Evolutionary conservation across 305 asterid genomes (phyloP).

Genomic region (Stenogyne calaminthoides): DNA sequence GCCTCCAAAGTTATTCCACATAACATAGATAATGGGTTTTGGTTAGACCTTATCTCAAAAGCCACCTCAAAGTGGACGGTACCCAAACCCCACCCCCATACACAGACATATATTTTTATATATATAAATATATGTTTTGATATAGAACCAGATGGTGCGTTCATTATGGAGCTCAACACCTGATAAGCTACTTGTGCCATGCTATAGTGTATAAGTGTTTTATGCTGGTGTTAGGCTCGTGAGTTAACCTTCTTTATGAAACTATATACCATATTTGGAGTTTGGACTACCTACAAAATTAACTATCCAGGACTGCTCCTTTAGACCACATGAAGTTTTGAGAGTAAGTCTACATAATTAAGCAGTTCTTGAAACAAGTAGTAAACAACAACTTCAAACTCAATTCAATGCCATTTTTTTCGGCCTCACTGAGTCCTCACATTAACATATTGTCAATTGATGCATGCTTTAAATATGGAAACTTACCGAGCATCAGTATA

Average conservation of each 20-base stretch:
- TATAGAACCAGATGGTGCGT: too few species aligned
- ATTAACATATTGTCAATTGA: neutral
- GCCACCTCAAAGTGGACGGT: neutral
- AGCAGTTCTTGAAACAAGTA: neutral
- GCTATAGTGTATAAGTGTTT: too few species aligned
- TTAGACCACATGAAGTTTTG: neutral
- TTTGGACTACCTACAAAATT: neutral
- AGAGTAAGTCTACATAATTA: neutral
- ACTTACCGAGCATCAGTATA: conserved; percentile 85
- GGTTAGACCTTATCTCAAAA: neutral
- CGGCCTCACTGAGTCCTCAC: neutral
- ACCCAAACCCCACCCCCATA: neutral
- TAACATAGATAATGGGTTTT: neutral
- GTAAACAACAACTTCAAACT: neutral
- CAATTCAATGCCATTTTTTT: neutral
- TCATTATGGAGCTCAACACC: too few species aligned
- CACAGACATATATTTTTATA: too few species aligned
- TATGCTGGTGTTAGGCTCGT: neutral
- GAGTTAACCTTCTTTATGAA: conserved; percentile 4
- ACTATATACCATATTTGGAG: neutral
- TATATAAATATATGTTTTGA: too few species aligned
- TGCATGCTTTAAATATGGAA: conserved; percentile 10
- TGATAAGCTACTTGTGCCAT: too few species aligned
- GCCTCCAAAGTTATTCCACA: neutral
- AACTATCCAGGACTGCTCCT: neutral